phyloP scores from a whole-genome alignment of 2,329 filamentous ascomycete species.

The Trichoderma cornu-damae region DNA sequence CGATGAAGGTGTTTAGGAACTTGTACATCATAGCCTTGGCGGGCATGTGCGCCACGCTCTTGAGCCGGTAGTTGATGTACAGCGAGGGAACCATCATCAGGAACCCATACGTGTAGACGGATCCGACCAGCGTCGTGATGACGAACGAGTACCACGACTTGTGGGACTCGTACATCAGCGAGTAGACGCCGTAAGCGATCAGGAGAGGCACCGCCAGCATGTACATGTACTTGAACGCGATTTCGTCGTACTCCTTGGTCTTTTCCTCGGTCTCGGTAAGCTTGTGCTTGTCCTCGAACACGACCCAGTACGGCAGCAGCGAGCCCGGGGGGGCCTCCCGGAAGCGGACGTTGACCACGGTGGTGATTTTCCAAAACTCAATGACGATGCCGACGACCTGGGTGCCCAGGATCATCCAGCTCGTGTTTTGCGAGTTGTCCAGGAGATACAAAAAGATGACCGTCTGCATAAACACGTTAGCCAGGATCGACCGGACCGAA shows the following conservation, averaged over 20 bases:
- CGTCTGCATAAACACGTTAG: constrained; percentile 95
- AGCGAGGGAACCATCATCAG: constrained; percentile 97
- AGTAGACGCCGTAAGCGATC: constrained; percentile 84
- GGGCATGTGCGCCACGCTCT: constrained; percentile 94
- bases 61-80: constrained; percentile 98
- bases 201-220: constrained; percentile 84
- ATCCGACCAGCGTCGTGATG: constrained; percentile 90
- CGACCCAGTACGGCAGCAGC: constrained; percentile 70
- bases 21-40: constrained; percentile 97
- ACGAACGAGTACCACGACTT: constrained; percentile 98
- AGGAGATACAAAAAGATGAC: constrained; percentile 95
- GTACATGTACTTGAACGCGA: constrained; percentile 97
- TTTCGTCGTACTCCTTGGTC: constrained; percentile 97
- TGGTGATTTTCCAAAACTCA: constrained; percentile 90
- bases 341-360: constrained; percentile 82
- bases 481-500: constrained; percentile 89
- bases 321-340: constrained; percentile 64
- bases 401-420: constrained; percentile 96
- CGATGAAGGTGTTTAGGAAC: constrained; percentile 97
- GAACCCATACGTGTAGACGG: constrained; percentile 97
- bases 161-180: constrained; percentile 84
- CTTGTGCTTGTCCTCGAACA: constrained; percentile 94
- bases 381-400: constrained; percentile 75
- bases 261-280: constrained; percentile 93
- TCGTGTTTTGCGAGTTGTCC: constrained; percentile 96